Conservation (phyloP, 768 basidiomycete species). For the Pulveroboletus ravenelii region DNA sequence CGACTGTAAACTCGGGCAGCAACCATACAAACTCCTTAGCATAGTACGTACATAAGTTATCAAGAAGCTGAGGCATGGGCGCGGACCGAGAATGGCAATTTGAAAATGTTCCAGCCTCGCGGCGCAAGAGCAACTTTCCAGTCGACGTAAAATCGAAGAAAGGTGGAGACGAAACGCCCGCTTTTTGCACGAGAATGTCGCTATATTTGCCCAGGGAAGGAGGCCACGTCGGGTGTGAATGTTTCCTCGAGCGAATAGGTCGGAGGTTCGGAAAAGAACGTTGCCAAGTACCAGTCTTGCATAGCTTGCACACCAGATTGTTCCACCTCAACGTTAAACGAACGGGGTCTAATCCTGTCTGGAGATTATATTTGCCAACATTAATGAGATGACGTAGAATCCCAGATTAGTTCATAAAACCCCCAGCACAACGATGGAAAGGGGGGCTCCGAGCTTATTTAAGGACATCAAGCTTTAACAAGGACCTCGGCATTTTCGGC, state of each 20-base stretch:
- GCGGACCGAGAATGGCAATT: not conserved
- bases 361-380: too few relatives aligned
- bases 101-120: slow-evolving; percentile 9
- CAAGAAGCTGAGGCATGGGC: not conserved
- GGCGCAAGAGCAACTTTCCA: not conserved
- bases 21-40: not conserved
- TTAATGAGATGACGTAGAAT: too few relatives aligned
- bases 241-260: slow-evolving; percentile 15
- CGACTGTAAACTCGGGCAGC: not conserved
- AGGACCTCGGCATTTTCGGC: too few relatives aligned
- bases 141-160: not conserved
- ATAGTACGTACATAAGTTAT: slow-evolving; percentile 11
- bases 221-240: slow-evolving; percentile 21
- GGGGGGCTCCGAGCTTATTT: too few relatives aligned
- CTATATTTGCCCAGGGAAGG: slow-evolving; percentile 32
- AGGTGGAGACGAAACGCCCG: not conserved
- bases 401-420: too few relatives aligned
- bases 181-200: slow-evolving; percentile 9
- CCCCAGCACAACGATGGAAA: too few relatives aligned
- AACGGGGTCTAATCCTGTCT: too few relatives aligned
- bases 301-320: too few relatives aligned
- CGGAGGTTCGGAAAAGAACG: too few relatives aligned
- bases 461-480: too few relatives aligned
- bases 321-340: too few relatives aligned
- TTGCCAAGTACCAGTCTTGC: too few relatives aligned